Conservation (phyloP, 257 asterid genomes). For the Solanum raphanifolium region DNA sequence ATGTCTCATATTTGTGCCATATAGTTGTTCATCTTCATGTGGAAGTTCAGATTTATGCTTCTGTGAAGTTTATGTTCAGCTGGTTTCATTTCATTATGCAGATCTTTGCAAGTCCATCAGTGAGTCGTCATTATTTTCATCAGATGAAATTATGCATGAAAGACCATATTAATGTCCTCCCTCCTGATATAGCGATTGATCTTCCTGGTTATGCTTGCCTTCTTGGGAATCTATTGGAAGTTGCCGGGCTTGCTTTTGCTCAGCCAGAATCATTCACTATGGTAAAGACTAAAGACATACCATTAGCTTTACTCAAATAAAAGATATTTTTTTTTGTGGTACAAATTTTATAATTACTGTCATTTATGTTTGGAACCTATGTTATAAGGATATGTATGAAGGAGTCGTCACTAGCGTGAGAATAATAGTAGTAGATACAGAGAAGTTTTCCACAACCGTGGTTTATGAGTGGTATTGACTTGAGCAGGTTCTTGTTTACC, state of each 20-base stretch:
- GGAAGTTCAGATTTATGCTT: background rate
- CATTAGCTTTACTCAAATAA: background rate
- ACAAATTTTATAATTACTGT: background rate
- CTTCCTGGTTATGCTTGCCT: conserved; percentile 86
- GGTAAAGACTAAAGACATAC: conserved; percentile 43
- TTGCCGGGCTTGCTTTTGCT: conserved; percentile 55
- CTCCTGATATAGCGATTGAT: conserved; percentile 63
- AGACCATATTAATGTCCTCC: conserved; percentile 48
- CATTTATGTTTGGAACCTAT: background rate
- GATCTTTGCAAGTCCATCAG: conserved; percentile 62
- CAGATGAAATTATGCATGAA: conserved; percentile 64
- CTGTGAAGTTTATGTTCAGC: background rate
- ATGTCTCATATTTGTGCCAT: background rate
- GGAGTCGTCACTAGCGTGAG: background rate
- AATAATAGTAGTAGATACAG: background rate
- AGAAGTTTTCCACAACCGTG: background rate
- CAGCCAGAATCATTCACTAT: conserved; percentile 63
- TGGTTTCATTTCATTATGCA: conserved; percentile 24
- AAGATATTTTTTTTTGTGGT: background rate
- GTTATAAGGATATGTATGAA: background rate
- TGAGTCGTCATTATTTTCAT: conserved; percentile 59
- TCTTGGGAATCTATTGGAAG: conserved; percentile 81
- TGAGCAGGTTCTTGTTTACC: background rate
- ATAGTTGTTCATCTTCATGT: background rate
- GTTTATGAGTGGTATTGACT: background rate